phyloP scores from a whole-genome alignment of 345 rosid species.

The Eucalyptus rudis region DNA sequence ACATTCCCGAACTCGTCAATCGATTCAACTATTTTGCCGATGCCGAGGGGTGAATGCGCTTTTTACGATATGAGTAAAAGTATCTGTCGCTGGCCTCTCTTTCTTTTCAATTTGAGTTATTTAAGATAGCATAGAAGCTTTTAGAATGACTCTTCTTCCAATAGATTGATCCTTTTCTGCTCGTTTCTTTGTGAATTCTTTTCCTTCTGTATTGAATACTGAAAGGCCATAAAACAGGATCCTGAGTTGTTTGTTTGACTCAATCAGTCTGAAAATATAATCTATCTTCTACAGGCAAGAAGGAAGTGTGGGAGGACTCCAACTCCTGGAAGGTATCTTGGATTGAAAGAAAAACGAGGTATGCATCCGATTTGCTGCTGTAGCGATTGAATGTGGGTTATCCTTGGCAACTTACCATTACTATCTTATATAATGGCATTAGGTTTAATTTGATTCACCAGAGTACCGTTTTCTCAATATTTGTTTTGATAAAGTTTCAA shows the following conservation, averaged over 20 bases:
- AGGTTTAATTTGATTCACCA: neutral
- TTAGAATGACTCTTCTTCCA: neutral
- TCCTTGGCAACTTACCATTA: neutral
- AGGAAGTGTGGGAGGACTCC: conserved; percentile 58
- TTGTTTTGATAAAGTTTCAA: neutral
- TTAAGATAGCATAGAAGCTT: neutral
- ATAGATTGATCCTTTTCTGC: neutral
- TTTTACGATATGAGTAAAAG: conserved; percentile 20
- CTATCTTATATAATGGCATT: neutral
- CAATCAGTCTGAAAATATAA: neutral
- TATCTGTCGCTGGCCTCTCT: conserved; percentile 10
- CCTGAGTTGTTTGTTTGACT: neutral
- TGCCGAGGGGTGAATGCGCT: conserved; percentile 24
- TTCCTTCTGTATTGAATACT: neutral
- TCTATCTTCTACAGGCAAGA: conserved; percentile 32
- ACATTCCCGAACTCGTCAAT: neutral
- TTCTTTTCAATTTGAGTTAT: neutral
- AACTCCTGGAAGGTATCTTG: conserved; percentile 54
- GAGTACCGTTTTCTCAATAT: neutral
- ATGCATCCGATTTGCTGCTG: neutral
- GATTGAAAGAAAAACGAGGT: conserved; percentile 43
- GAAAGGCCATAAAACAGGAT: neutral
- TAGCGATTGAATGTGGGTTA: neutral
- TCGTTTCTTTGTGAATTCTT: neutral
- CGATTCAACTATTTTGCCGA: conserved; percentile 31